Percentiles rank a stretch among this genome's conserved stretches.
phyloP scores from a whole-genome alignment of 441 rosid species.

The Gossypium gossypioides region DNA sequence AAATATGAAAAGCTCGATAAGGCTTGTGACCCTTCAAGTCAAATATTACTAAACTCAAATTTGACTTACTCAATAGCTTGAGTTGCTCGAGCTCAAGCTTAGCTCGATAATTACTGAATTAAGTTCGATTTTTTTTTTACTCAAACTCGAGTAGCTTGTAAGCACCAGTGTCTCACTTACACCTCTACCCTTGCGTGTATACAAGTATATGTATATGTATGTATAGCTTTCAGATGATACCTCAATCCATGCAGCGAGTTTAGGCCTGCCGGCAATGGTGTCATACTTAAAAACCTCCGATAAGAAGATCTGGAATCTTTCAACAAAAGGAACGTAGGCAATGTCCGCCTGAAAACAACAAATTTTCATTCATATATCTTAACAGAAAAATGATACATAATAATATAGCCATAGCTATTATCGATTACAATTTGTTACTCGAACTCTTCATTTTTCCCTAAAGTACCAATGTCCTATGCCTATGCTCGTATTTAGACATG shows the following conservation, averaged over 20 bases:
- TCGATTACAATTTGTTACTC: background rate
- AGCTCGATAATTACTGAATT: no score
- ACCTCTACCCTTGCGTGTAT: no score
- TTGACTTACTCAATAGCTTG: no score
- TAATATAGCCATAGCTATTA: background rate
- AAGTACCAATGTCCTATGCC: background rate
- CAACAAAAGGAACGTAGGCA: conserved; percentile 60
- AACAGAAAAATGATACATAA: background rate
- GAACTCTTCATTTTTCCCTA: background rate
- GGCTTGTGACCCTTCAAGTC: no score
- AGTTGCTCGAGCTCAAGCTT: no score
- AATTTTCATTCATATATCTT: background rate
- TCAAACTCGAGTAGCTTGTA: no score
- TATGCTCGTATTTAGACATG: background rate
- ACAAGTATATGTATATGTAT: background rate
- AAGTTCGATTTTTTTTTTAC: no score
- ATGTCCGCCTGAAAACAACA: conserved; percentile 51
- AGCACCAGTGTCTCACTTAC: no score
- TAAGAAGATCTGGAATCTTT: conserved; percentile 47
- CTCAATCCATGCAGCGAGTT: conserved; percentile 68
- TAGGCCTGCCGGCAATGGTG: conserved; percentile 63
- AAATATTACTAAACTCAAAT: no score
- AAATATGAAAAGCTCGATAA: no score
- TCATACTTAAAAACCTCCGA: conserved; percentile 42
- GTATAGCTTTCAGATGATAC: conserved; percentile 22